Evolutionary conservation across 371 early-diverging fungal genomes (phyloP), one percentile per base, ranked within the genome.

Genomic region (Hamiltosporidium magnivora): DNA sequence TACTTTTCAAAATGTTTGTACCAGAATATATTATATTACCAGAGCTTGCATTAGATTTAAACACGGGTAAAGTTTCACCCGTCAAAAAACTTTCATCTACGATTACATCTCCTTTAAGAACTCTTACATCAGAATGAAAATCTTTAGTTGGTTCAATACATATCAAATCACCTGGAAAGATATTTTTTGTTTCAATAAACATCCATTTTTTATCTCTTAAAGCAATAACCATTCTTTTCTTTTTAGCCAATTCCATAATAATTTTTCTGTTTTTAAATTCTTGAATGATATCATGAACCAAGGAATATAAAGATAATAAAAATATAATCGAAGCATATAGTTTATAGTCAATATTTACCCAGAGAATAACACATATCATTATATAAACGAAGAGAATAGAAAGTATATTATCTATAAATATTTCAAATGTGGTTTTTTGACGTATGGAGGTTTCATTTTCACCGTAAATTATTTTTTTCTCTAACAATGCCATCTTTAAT

Each of bases 31-130:
- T 54, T 1, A 63, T 62, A 37, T 46, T 43, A 39, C 37, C 49
- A 9, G 25, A 49, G 12, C 49, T 49, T 49, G 25, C 58, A 44
- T 11, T 40, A 39, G 80, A 81, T 75, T 92, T 93, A 8, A 89
- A 88, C 42, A 96, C 88, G 0, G 93, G 90, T 36, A 90, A 80
- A 11, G 88, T 86, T 79, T 98, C 92, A 59, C 99, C 99, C 1
- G 99, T 99, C 38, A 99, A 85, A 93, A 96, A 94, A 69, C 88
- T 87, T 79, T 99, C 99, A 79, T 96, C 94, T 56, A 93, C 87
- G 66, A 96, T 91, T 73, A 93, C 93, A 72, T 92, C 93, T 12
- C 97, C 97, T 36, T 87, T 84, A n/a, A 96, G 79, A 36, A 99
- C 83, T 44, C 91, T 80, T 0, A 89, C 90, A 81, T 99, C 99